These are phyloP conservation scores for Hirsutella rhossiliensis DNA, from an alignment of 2,329 filamentous ascomycete genomes.

Conservation along the genomic window DNA sequence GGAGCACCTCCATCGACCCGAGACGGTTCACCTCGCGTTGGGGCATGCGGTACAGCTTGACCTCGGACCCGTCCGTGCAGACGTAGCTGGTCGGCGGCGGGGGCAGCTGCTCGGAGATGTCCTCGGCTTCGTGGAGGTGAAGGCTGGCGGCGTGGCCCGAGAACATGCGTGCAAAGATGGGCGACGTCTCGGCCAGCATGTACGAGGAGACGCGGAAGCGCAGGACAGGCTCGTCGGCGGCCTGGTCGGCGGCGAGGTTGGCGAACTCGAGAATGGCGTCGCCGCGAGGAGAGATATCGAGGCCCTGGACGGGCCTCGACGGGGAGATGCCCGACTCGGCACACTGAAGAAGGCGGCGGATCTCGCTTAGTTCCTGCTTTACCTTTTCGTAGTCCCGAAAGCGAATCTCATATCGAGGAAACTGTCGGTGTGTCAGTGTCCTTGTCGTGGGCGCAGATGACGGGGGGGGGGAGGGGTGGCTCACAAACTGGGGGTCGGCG, in stretches of 20 bases:
- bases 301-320: conserved; percentile 27
- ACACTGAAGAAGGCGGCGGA: conserved; percentile 26
- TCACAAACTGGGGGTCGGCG: conserved; percentile 29
- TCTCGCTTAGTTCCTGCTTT: conserved; percentile 26
- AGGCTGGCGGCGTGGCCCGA: conserved; percentile 16
- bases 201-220: conserved; percentile 40
- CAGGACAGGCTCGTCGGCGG: conserved; percentile 23
- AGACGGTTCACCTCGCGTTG: conserved; percentile 32
- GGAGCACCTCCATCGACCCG: conserved; percentile 29
- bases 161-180: conserved; percentile 39
- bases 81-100: conserved; percentile 21
- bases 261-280: conserved; percentile 41
- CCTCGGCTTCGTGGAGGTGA: conserved; percentile 22
- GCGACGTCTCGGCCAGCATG: conserved; percentile 37
- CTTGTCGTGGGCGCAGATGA: conserved; percentile 3
- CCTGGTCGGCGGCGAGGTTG: conserved; percentile 23
- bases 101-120: conserved; percentile 22
- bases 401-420: conserved; percentile 32
- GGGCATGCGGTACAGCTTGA: conserved; percentile 39
- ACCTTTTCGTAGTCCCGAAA: conserved; percentile 34
- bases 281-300: conserved; percentile 29
- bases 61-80: conserved; percentile 30
- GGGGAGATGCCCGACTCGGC: conserved; percentile 28
- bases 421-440: conserved; percentile 10
- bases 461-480: conserved; percentile 1